Evolutionary conservation across 192 early-diverging fungal genomes (phyloP), one percentile per base, ranked within the genome.

Genomic region (Coemansia pectinata): DNA sequence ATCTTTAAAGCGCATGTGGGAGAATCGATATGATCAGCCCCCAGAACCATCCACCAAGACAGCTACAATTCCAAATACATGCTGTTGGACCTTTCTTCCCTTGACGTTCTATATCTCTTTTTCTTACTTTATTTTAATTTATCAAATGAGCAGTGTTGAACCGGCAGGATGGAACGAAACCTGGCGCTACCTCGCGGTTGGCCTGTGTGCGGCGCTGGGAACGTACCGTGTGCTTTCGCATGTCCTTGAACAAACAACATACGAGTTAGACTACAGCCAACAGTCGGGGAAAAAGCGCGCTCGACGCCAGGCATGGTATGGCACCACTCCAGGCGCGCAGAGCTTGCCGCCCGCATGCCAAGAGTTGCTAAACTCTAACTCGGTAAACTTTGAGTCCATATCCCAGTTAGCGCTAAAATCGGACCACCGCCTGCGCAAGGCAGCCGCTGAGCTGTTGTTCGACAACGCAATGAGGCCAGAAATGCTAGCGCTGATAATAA

Each of bases 211-310:
- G n/a, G 73, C 73, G 0, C 31, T 66, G 2, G 73, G 61, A 17
- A 70, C 73, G 12, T 75, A 75, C 63, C 67, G 73, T 2, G 67
- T 75, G 40, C 68, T 75, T 12, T 65, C 67, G 33, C 74, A 82
- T 39, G 61, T 77, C 5, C 38, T 70, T 6, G 74, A 73, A 58
- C 79, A 82, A 47, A 52, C 74, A 25, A 34, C 33, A 19, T 69
- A 71, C 57, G 79, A 82, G 67, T 55, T 66, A 15, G 66, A 63
- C 34, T 48, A 41, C 48, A 11, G 52, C 38, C 21, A 15, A 36
- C 53, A 27, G 7, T 31, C 50, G 36, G 17, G 55, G 29, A 15
- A 19, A 14, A 15, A 55, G 47, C 67, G 63, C n/a, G 33, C 52
- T 17, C 63, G 60, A n/a, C 75, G 75, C 39, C 58, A 69, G 23